phyloP scores from a whole-genome alignment of 306 rosid genomes.

The Adenanthera pavonina region DNA sequence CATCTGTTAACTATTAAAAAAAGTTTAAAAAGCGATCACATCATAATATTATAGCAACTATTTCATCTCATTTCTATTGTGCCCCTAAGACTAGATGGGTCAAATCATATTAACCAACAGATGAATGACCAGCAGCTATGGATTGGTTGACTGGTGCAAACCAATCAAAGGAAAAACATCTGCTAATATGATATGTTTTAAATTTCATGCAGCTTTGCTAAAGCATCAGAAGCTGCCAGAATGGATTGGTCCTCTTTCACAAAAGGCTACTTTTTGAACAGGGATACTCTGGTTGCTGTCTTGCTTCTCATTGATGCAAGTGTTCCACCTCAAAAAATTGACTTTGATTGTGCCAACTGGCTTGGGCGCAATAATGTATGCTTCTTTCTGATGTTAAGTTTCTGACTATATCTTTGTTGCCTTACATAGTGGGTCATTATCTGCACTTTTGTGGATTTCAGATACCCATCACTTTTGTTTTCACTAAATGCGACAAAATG shows the following conservation, averaged over 20 bases:
- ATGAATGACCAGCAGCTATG: background rate
- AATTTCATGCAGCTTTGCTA: conserved; percentile 71
- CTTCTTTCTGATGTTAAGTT: conserved; percentile 15
- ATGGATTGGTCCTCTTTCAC: conserved; percentile 92
- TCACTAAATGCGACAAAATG: conserved; percentile 90
- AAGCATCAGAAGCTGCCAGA: conserved; percentile 79
- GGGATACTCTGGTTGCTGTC: conserved; percentile 74
- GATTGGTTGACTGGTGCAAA: background rate
- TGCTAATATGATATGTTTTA: conserved; percentile 15
- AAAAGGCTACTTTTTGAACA: conserved; percentile 86
- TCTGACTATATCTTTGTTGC: background rate
- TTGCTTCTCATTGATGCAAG: conserved; percentile 89
- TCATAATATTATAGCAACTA: background rate
- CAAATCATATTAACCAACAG: background rate
- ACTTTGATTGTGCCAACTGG: conserved; percentile 95
- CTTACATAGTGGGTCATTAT: background rate
- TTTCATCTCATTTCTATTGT: background rate
- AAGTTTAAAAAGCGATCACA: background rate
- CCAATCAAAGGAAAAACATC: conserved; percentile 11
- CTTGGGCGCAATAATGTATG: conserved; percentile 85
- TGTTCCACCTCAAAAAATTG: conserved; percentile 92
- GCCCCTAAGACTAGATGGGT: background rate
- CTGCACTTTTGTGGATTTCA: conserved; percentile 46
- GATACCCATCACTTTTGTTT: conserved; percentile 87
- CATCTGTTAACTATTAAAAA: background rate